Conservation (phyloP, 768 basidiomycete genomes). For the Naganishia randhawae region DNA sequence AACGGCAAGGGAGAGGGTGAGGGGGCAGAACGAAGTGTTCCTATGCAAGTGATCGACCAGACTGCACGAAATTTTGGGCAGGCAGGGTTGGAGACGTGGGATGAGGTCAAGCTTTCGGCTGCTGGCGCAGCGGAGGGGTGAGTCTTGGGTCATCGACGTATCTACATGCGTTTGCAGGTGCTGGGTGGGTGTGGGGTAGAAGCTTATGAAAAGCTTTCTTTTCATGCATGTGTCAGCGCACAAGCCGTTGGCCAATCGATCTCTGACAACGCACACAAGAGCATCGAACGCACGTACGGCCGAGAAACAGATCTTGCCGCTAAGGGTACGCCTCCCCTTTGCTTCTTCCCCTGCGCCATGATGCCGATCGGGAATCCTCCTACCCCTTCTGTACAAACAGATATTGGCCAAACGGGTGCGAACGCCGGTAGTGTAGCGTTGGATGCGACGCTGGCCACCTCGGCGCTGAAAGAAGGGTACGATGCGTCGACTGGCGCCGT, state of each 20-base stretch:
- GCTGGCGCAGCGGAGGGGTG: not conserved
- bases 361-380: no score
- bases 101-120: not conserved
- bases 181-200: no score
- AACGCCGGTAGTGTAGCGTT: not conserved
- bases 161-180: no score
- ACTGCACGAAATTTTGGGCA: conserved; percentile 36
- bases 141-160: not conserved
- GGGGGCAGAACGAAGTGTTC: conserved; percentile 31
- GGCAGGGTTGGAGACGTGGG: conserved; percentile 19
- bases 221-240: not conserved
- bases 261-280: conserved; percentile 42
- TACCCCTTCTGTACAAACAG: not conserved
- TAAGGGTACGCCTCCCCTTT: conserved; percentile 35
- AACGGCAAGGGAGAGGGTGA: conserved; percentile 30
- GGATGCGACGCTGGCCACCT: not conserved
- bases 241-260: conserved; percentile 18
- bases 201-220: no score
- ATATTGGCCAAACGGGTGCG: conserved; percentile 1
- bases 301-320: conserved; percentile 41
- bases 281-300: conserved; percentile 44
- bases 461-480: not conserved
- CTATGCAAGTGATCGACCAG: conserved; percentile 25
- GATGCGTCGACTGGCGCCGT: not conserved
- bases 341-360: no score